phyloP scores from a whole-genome alignment of 2,329 filamentous ascomycete species.

The Penicillium sp. region DNA sequence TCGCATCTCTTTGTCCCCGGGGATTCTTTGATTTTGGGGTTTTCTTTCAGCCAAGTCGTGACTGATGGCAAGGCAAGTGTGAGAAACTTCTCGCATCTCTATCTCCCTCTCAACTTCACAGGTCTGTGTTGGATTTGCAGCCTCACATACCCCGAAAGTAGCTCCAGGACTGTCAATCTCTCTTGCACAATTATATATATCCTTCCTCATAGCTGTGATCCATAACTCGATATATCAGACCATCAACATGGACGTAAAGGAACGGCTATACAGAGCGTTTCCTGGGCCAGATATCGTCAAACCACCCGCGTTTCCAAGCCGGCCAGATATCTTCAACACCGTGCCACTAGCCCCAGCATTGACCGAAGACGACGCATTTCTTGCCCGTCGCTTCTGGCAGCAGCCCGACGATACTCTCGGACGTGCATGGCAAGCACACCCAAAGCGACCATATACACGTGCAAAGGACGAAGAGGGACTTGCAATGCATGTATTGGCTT shows the following conservation, averaged over 20 bases:
- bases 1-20: not conserved
- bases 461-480: not conserved
- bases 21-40: not conserved
- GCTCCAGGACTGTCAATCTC: not conserved
- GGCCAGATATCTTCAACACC: constrained; percentile 24
- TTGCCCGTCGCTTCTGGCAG: constrained; percentile 32
- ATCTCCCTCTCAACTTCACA: not conserved
- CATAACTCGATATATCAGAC: not conserved
- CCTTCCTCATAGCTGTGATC: not conserved
- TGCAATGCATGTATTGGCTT: constrained; percentile 23
- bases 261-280: not conserved
- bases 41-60: not conserved
- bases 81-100: not conserved
- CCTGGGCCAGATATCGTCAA: constrained; percentile 1
- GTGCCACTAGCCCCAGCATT: constrained; percentile 29
- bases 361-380: constrained; percentile 21
- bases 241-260: not conserved
- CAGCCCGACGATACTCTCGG: constrained; percentile 25
- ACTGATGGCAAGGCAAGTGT: not conserved
- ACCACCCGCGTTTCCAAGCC: not conserved
- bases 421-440: constrained; percentile 8
- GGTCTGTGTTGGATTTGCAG: constrained; percentile 20
- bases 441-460: constrained; percentile 6
- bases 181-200: not conserved
- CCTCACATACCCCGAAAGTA: constrained; percentile 8